Base-by-base conservation (phyloP, 164 flowering plant genomes). In the Magnolia changhungtana region DNA sequence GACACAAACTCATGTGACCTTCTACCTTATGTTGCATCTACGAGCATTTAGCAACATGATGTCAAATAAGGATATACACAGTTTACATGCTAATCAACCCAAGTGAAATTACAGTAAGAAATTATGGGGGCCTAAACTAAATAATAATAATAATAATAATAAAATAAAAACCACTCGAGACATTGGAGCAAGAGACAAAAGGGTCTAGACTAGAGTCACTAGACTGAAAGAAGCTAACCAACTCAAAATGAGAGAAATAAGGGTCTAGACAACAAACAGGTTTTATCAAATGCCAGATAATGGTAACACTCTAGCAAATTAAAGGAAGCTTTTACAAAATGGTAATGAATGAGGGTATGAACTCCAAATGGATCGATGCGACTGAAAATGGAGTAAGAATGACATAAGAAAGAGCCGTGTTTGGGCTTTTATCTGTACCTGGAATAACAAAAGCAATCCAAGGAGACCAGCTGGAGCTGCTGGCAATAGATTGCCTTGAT, bases 381-480 rank as follows among this genome's bases (percentile, higher is more conserved):
- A 37, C 45, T 37, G 0, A 37, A 37, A 37, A 37, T 37, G 4
- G 16, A 55, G 13, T 16, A 9, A 16, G 16, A 55, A 16, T 11
- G 14, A 29, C 19, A 11, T 37, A 24, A 66, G 69, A 16, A 55
- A 55, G 16, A 11, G 71, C 3, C 14, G 14, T 21, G 14, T 68
- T 29, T 68, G 19, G 19, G n/a, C 71, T 19, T 68, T 23, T 19
- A 19, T 64, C 23, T 74, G 50, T 86, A 92, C 98, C 96, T 94
- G 98, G 80, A 92, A 82, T 78, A 95, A 71, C 24, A 95, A 80
- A 69, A 95, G 93, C 67, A 95, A 81, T 63, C 97, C 98, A 77
- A 93, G 88, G 20, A 95, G 90, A 70, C 98, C 98, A 79, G 88
- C 77, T 63, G 97, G 97, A 27, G 84, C 91, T 65, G 95, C 97